Percentiles rank a stretch among this genome's conserved stretches.
Evolutionary conservation across 1,284 basidiomycete genomes (phyloP).

Genomic region (Trichosporon coremiiforme): DNA sequence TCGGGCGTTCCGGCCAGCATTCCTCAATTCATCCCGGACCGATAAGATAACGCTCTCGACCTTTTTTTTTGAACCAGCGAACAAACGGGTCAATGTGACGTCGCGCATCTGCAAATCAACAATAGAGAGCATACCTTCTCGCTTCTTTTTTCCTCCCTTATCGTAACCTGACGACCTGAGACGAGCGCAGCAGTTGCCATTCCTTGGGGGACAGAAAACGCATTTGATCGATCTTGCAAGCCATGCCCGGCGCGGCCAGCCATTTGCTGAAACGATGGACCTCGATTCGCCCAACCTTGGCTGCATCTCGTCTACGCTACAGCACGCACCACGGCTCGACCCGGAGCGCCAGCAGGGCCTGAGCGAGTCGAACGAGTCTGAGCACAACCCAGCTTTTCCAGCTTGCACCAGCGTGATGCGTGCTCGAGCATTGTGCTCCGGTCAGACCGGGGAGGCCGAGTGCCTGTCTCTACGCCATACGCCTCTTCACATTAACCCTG

Average conservation of each 20-base stretch:
- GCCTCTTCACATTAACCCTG: background rate
- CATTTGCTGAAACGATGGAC: background rate
- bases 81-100: background rate
- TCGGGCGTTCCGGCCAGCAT: background rate
- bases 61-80: background rate
- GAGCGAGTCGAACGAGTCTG: background rate
- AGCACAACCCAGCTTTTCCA: background rate
- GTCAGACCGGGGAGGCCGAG: background rate
- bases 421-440: background rate
- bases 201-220: background rate
- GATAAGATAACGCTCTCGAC: constrained; percentile 4
- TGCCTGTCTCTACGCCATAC: background rate
- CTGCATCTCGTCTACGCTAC: background rate
- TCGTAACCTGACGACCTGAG: background rate
- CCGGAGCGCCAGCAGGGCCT: background rate
- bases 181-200: background rate
- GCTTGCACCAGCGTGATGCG: background rate
- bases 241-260: background rate
- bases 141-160: background rate
- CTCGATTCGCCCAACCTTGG: background rate
- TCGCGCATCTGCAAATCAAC: background rate
- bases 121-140: background rate
- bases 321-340: background rate
- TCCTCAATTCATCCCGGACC: background rate
- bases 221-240: background rate